Base-by-base conservation (phyloP, 148 eudicot genomes). In the Simmondsia chinensis region DNA sequence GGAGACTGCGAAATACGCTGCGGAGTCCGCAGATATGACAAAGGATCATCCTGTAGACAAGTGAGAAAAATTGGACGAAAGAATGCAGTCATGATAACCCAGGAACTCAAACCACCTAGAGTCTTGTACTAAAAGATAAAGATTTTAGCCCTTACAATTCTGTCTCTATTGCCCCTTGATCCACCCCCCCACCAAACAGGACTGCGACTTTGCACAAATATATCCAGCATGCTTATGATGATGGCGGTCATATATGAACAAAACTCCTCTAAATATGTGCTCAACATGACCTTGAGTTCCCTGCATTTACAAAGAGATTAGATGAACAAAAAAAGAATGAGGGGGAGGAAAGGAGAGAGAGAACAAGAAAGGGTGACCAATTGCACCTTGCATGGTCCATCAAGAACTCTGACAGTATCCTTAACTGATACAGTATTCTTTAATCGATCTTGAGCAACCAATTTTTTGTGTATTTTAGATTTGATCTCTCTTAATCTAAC, bases 151-250 rank as follows among this genome's bases (percentile, higher is more conserved):
- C 56, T 39, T 59, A 74, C 74, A 19, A 44, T 74, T 52, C 72
- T 79, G 17, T 91, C 86, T 41, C 81, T 72, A 37, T 79, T 74
- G 21, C 75, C 66, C 11, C 82, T 82, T 41, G 91, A 74, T 26
- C 95, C 99, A 26, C 99, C 99, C 56, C n/a, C 85, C 81, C 51
- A 82, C 66, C 63, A 70, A 34, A 46, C 99, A 91, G 18, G 89
- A 61, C 37, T 79, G 80, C 16, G 99, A 65, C 51, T 82, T 91
- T 30, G 79, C 95, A 64, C 99, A 91, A 14, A 91, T 79, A 60
- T 79, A 91, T 53, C 99, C 99, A 35, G 99, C 99, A 59, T 91
- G 99, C 68, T 91, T 95, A 33, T 82, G 95, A 56, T 91, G 99
- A 64, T 85, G 95, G 9, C 99, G 88, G 59, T 91, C 99, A 30